Percentiles rank a stretch among this genome's conserved stretches.
Evolutionary conservation across 192 early-diverging fungal genomes (phyloP).

Genomic region (Jimgerdemannia flammicorona): DNA sequence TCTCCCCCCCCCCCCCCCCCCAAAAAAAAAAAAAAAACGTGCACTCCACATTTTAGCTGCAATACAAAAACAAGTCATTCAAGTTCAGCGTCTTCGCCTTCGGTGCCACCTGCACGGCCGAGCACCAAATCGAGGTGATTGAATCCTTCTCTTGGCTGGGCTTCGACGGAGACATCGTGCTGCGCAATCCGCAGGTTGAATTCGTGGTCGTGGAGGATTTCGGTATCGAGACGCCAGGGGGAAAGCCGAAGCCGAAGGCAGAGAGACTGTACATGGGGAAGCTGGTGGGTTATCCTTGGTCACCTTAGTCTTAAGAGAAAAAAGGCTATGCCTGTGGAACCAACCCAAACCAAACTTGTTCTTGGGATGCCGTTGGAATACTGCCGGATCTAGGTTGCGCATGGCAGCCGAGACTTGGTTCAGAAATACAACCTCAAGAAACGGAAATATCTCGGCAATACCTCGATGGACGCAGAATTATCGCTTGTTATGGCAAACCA

Average conservation of each 20-base stretch:
- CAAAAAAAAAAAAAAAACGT: background rate
- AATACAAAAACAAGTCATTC: conserved; percentile 58
- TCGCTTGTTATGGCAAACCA: conserved; percentile 96
- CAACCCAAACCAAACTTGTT: too few species aligned
- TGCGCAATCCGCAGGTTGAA: conserved; percentile 74
- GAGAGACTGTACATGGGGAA: conserved; percentile 13
- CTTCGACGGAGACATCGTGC: conserved; percentile 77
- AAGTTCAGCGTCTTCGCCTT: conserved; percentile 76
- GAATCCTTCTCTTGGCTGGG: conserved; percentile 83
- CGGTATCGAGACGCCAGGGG: conserved; percentile 37
- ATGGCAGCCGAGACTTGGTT: conserved; percentile 67
- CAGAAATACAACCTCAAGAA: conserved; percentile 94
- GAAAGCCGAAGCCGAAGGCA: conserved; percentile 1
- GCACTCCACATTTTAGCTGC: conserved; percentile 19
- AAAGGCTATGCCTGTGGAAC: background rate
- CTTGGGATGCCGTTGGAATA: too few species aligned
- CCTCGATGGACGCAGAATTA: conserved; percentile 97
- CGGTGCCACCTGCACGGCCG: conserved; percentile 64
- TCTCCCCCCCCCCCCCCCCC: conserved; percentile 1
- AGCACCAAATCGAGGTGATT: conserved; percentile 77
- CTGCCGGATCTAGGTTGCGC: conserved; percentile 42
- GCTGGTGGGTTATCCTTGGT: background rate
- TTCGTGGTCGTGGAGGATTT: conserved; percentile 82
- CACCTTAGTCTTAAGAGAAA: background rate
- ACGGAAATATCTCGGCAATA: conserved; percentile 91